phyloP scores from a whole-genome alignment of 1,284 basidiomycete species.

The Ceratobasidium sp. region DNA sequence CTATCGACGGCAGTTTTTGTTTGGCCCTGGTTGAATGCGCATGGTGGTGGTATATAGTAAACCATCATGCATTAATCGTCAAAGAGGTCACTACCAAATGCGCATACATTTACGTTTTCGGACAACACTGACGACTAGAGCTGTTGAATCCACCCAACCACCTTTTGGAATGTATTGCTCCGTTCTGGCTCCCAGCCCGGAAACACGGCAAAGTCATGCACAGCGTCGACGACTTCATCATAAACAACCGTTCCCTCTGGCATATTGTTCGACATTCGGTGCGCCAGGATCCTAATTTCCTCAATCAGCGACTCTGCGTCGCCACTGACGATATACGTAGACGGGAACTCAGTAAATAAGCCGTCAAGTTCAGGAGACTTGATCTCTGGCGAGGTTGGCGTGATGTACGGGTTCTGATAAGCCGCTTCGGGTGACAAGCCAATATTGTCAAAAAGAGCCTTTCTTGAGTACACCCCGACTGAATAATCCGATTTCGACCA shows the following conservation, averaged over 20 bases:
- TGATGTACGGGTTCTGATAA: too few species aligned
- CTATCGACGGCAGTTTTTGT: background rate
- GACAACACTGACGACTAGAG: background rate
- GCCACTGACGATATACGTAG: conserved; percentile 67
- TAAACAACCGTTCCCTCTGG: conserved; percentile 50
- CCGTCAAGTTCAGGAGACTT: too few species aligned
- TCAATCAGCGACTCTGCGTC: conserved; percentile 67
- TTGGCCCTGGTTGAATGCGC: background rate
- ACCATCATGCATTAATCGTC: background rate
- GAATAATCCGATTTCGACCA: conserved; percentile 7
- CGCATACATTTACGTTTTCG: background rate
- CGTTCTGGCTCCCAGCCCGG: conserved; percentile 34
- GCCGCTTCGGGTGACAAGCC: too few species aligned
- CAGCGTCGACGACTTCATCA: conserved; percentile 63
- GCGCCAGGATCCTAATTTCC: conserved; percentile 60
- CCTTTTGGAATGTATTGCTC: conserved; percentile 3
- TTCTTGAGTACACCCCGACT: conserved; percentile 3
- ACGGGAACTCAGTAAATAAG: conserved; percentile 61
- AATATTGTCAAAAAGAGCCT: background rate
- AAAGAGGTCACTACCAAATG: background rate
- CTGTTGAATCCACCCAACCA: conserved; percentile 12
- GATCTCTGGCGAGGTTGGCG: too few species aligned
- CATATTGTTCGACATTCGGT: conserved; percentile 60
- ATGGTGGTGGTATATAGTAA: background rate
- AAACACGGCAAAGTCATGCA: conserved; percentile 68